phyloP scores from a whole-genome alignment of 805 yeast species.

The Deakozyma indianensis region DNA sequence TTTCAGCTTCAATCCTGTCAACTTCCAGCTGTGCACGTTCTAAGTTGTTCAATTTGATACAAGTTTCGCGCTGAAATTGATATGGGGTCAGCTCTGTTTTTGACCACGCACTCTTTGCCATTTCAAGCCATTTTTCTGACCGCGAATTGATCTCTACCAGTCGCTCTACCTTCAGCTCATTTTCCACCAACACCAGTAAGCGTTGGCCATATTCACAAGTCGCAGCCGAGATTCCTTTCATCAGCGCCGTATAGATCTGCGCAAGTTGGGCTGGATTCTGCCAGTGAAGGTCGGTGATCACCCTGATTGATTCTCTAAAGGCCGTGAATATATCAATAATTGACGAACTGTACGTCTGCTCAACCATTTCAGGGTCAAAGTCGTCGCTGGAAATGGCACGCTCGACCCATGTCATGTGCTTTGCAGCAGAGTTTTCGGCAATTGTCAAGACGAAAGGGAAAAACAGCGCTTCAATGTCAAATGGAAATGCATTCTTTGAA shows the following conservation, averaged over 20 bases:
- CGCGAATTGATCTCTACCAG: background rate
- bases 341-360: slow-evolving; percentile 36
- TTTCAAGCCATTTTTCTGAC: slow-evolving; percentile 21
- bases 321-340: slow-evolving; percentile 54
- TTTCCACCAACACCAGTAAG: background rate
- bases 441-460: slow-evolving; percentile 30
- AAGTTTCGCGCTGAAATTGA: slow-evolving; percentile 44
- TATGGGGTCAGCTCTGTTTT: slow-evolving; percentile 25
- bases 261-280: slow-evolving; percentile 47
- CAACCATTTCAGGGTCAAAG: slow-evolving; percentile 35
- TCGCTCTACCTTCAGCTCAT: slow-evolving; percentile 9
- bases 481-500: slow-evolving; percentile 28
- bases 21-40: slow-evolving; percentile 28
- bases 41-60: slow-evolving; percentile 65
- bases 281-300: slow-evolving; percentile 58
- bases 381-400: slow-evolving; percentile 45
- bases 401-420: slow-evolving; percentile 33
- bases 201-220: slow-evolving; percentile 30
- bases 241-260: slow-evolving; percentile 40
- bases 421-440: slow-evolving; percentile 30
- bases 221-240: slow-evolving; percentile 51
- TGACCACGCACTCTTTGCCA: slow-evolving; percentile 17
- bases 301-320: slow-evolving; percentile 39
- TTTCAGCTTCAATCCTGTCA: slow-evolving; percentile 34
- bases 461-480: slow-evolving; percentile 44